Evolutionary conservation across 176 grass and related monocot genomes (phyloP).

Genomic region (Ampelocalamus luodianensis): DNA sequence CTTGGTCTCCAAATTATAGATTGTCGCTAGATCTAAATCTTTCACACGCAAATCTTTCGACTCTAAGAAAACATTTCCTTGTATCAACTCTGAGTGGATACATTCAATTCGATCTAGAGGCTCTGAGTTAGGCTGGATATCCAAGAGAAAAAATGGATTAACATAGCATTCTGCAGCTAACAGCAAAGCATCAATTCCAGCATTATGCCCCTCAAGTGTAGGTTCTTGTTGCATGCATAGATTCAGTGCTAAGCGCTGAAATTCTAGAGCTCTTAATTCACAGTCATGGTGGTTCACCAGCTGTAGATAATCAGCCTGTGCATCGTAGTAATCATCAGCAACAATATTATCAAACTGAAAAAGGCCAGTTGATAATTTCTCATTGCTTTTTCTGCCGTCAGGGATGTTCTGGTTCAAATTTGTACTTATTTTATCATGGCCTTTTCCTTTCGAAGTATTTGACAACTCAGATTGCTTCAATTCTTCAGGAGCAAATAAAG

Average conservation of each 20-base stretch:
- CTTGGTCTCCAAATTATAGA: slow-evolving; percentile 69
- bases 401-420: slow-evolving; percentile 46
- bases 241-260: slow-evolving; percentile 79
- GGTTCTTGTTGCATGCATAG: slow-evolving; percentile 69
- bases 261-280: slow-evolving; percentile 75
- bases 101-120: slow-evolving; percentile 63
- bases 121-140: slow-evolving; percentile 62
- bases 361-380: slow-evolving; percentile 40
- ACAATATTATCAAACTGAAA: slow-evolving; percentile 71
- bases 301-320: slow-evolving; percentile 81
- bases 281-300: slow-evolving; percentile 73
- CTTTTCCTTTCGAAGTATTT: slow-evolving; percentile 51
- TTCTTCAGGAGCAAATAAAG: slow-evolving; percentile 78
- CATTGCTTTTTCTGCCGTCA: slow-evolving; percentile 48
- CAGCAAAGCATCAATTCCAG: slow-evolving; percentile 88
- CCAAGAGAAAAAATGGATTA: slow-evolving; percentile 84
- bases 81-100: slow-evolving; percentile 60
- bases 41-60: slow-evolving; percentile 53
- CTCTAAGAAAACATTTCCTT: slow-evolving; percentile 49
- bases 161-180: slow-evolving; percentile 91
- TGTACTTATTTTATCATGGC: slow-evolving; percentile 45
- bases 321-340: slow-evolving; percentile 74
- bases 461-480: slow-evolving; percentile 68
- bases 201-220: slow-evolving; percentile 77
- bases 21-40: slow-evolving; percentile 56